Conservation (phyloP, 495 filamentous ascomycete species). For the Schizothecium vesticola region DNA sequence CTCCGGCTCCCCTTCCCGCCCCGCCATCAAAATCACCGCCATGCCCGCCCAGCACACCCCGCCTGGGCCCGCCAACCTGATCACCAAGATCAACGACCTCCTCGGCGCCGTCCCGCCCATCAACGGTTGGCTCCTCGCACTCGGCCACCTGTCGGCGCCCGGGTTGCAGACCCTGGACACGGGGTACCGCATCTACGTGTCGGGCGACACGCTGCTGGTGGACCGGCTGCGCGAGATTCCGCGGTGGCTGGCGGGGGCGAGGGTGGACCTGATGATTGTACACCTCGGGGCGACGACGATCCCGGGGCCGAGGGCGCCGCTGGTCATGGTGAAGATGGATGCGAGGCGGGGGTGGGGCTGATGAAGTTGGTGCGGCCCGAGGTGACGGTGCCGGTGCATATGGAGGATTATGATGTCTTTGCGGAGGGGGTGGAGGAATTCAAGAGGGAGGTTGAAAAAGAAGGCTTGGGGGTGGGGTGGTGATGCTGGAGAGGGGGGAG, state of each 20-base stretch:
- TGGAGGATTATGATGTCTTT: slow-evolving; percentile 63
- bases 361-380: slow-evolving; percentile 58
- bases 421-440: slow-evolving; percentile 57
- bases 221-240: slow-evolving; percentile 60
- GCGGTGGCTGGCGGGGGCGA: slow-evolving; percentile 30
- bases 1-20: slow-evolving; percentile 40
- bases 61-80: slow-evolving; percentile 27
- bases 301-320: slow-evolving; percentile 49
- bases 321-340: slow-evolving; percentile 73
- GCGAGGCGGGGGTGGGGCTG: slow-evolving; percentile 54
- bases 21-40: slow-evolving; percentile 53
- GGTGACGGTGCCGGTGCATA: slow-evolving; percentile 64
- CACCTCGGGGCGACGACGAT: slow-evolving; percentile 65
- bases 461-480: slow-evolving; percentile 49
- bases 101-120: slow-evolving; percentile 61
- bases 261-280: slow-evolving; percentile 64
- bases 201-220: slow-evolving; percentile 64
- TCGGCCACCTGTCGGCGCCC: slow-evolving; percentile 39
- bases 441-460: slow-evolving; percentile 47
- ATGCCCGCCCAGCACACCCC: slow-evolving; percentile 71
- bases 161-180: slow-evolving; percentile 31
- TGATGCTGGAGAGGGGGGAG: slow-evolving; percentile 60
- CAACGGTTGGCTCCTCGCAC: slow-evolving; percentile 68
- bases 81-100: slow-evolving; percentile 52
- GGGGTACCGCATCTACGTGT: slow-evolving; percentile 66